A percentile compares a stretch with the other conserved stretches of the same genome.
Evolutionary conservation across 768 basidiomycete genomes (phyloP).

Genomic region (Mycena epipterygia): DNA sequence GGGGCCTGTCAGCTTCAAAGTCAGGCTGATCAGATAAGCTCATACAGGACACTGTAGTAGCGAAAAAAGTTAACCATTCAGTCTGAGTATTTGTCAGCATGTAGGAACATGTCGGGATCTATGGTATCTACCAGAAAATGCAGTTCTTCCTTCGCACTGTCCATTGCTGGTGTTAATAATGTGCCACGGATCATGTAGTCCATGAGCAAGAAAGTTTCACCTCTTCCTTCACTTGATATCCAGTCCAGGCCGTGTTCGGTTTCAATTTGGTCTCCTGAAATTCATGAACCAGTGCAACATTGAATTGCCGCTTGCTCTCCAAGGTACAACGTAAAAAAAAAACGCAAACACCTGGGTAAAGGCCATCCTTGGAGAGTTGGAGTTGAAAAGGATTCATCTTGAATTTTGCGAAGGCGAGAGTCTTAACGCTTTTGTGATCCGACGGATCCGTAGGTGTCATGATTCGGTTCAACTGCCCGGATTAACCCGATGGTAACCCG

Average conservation of each 20-base stretch:
- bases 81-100: background rate
- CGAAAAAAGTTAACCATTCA: background rate
- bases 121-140: too few species aligned
- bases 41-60: background rate
- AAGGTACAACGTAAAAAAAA: background rate
- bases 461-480: too few species aligned
- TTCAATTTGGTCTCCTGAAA: background rate
- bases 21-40: background rate
- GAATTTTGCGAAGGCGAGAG: too few species aligned
- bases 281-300: slow-evolving; percentile 36
- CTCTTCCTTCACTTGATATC: slow-evolving; percentile 35
- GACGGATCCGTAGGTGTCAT: too few species aligned
- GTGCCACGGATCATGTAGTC: slow-evolving; percentile 38
- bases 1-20: background rate
- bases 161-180: background rate
- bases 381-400: slow-evolving; percentile 27
- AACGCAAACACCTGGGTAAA: background rate
- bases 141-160: too few species aligned
- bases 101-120: too few species aligned
- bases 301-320: slow-evolving; percentile 23
- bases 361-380: background rate
- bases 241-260: slow-evolving; percentile 38
- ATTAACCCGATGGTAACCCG: too few species aligned
- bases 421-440: too few species aligned
- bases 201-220: slow-evolving; percentile 32